Evolutionary conservation across 306 rosid genomes (phyloP).

Genomic region (Purshia tridentata): DNA sequence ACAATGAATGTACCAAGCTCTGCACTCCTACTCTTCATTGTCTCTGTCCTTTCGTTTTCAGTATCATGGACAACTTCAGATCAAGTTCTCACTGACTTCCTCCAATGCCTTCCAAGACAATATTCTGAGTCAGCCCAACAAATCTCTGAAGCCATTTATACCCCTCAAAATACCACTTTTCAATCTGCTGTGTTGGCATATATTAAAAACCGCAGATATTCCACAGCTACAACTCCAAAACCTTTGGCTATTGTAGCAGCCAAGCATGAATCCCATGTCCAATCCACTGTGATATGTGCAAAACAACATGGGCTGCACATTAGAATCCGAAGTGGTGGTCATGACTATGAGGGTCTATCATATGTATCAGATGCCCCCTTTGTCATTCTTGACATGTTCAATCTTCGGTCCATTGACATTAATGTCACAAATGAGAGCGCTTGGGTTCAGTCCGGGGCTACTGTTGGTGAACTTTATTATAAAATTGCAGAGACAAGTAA

Average conservation of each 20-base stretch:
- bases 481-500: slow-evolving; percentile 24
- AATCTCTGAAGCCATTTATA: slow-evolving; percentile 23
- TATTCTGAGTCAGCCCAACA: neutral
- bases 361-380: slow-evolving; percentile 28
- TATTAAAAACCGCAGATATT: slow-evolving; percentile 27
- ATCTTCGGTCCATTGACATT: slow-evolving; percentile 25
- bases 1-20: neutral
- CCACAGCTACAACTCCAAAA: slow-evolving; percentile 27
- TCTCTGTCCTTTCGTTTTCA: neutral
- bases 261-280: slow-evolving; percentile 24
- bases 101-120: slow-evolving; percentile 14
- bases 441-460: slow-evolving; percentile 38
- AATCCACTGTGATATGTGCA: slow-evolving; percentile 25
- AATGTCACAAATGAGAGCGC: slow-evolving; percentile 13
- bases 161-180: slow-evolving; percentile 22
- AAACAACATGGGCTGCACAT: slow-evolving; percentile 13
- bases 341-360: slow-evolving; percentile 40
- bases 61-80: neutral
- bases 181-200: slow-evolving; percentile 10
- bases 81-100: neutral
- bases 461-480: slow-evolving; percentile 36
- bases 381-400: slow-evolving; percentile 35
- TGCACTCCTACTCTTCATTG: neutral
- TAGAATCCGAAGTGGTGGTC: slow-evolving; percentile 43
- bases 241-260: slow-evolving; percentile 28